phyloP scores from a whole-genome alignment of 176 grass and related monocot species.

The Ensete glaucum region DNA sequence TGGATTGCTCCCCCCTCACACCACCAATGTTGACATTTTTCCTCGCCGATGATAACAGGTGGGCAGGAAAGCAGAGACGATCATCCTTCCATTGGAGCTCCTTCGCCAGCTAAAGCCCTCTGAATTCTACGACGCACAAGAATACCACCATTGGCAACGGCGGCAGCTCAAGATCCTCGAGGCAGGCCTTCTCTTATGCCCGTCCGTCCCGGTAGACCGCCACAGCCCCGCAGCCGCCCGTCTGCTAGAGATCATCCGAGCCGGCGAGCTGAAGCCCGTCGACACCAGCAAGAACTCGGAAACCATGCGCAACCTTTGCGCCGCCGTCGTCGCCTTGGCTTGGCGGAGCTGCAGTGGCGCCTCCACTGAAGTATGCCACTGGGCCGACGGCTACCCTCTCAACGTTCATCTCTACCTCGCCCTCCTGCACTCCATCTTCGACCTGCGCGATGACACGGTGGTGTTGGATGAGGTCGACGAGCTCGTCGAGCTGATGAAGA shows the following conservation, averaged over 20 bases:
- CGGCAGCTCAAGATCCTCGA: constrained; percentile 79
- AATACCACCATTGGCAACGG: constrained; percentile 87
- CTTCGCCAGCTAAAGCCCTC: constrained; percentile 69
- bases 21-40: neutral
- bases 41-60: constrained; percentile 25
- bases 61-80: constrained; percentile 49
- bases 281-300: constrained; percentile 76
- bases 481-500: constrained; percentile 86
- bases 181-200: constrained; percentile 59
- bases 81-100: constrained; percentile 80
- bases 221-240: constrained; percentile 42
- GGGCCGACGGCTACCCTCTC: constrained; percentile 80
- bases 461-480: constrained; percentile 91
- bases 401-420: constrained; percentile 62
- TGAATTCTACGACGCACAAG: constrained; percentile 49
- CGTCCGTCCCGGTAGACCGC: constrained; percentile 45
- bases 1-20: too few species aligned
- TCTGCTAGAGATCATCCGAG: constrained; percentile 53
- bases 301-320: constrained; percentile 44
- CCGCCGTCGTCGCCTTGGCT: constrained; percentile 48
- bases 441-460: constrained; percentile 44
- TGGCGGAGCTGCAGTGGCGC: constrained; percentile 28
- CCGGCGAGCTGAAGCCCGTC: constrained; percentile 37
- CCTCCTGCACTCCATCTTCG: constrained; percentile 62
- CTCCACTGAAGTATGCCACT: constrained; percentile 37